A percentile compares a stretch with the other conserved stretches of the same genome.
Evolutionary conservation across 1,284 basidiomycete genomes (phyloP).

Genomic region (Heterobasidion annosum): DNA sequence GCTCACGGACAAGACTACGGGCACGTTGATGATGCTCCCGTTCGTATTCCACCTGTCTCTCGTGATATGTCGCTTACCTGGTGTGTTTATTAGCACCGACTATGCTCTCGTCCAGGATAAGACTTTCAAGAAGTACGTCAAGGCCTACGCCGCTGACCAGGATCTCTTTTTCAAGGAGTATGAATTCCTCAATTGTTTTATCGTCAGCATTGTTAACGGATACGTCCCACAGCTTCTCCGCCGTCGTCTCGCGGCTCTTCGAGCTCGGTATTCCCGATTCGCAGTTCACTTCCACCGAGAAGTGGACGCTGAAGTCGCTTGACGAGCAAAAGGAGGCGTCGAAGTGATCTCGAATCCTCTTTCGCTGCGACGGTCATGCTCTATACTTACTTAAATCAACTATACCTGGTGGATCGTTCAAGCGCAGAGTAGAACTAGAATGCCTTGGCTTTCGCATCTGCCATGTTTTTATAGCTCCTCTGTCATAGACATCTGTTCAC

Average conservation of each 20-base stretch:
- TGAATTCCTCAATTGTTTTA: constrained; percentile 3
- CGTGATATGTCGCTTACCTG: background rate
- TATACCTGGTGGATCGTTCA: too few species aligned
- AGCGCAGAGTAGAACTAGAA: too few species aligned
- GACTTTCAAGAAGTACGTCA: constrained; percentile 78
- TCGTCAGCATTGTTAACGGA: too few species aligned
- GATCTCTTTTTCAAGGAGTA: constrained; percentile 88
- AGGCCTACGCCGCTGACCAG: constrained; percentile 78
- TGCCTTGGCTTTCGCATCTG: too few species aligned
- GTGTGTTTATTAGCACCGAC: constrained; percentile 50
- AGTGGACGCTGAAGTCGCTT: constrained; percentile 60
- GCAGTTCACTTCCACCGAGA: constrained; percentile 65
- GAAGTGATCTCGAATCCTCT: background rate
- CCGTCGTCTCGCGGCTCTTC: constrained; percentile 67
- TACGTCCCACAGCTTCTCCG: constrained; percentile 57
- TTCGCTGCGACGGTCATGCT: too few species aligned
- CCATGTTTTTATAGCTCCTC: too few species aligned
- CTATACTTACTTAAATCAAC: too few species aligned
- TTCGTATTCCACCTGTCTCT: constrained; percentile 26
- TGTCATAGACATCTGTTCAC: too few species aligned
- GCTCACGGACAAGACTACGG: constrained; percentile 87
- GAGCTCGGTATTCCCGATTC: constrained; percentile 83
- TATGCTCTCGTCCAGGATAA: constrained; percentile 81
- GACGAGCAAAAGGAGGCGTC: constrained; percentile 42
- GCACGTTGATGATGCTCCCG: constrained; percentile 93